A percentile compares a stretch with the other conserved stretches of the same genome.
These are phyloP conservation scores for Balansia obtecta DNA, from an alignment of 2,329 filamentous ascomycete species.

Conservation along the genomic window DNA sequence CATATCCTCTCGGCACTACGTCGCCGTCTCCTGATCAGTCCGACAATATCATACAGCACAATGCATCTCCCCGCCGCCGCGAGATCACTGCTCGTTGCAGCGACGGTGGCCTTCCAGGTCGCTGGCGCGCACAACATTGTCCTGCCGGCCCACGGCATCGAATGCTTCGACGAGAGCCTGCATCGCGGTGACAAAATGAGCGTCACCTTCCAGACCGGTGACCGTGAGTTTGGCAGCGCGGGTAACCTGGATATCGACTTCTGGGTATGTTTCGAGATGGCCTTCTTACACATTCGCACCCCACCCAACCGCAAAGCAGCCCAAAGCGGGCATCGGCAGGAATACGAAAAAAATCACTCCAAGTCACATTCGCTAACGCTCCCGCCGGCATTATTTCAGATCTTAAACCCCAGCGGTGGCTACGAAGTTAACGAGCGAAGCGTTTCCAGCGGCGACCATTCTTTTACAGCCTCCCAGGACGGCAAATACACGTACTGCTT, in stretches of 20 bases:
- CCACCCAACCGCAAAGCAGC: neutral
- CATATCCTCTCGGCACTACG: neutral
- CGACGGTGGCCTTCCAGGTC: conserved; percentile 35
- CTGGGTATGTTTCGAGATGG: conserved; percentile 55
- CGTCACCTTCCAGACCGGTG: conserved; percentile 94
- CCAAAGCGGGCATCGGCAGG: neutral
- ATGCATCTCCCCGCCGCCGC: conserved; percentile 25
- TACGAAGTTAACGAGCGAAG: conserved; percentile 71
- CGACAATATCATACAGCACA: conserved; percentile 9
- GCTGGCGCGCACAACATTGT: conserved; percentile 88
- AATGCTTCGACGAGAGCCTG: conserved; percentile 93
- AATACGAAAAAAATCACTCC: neutral
- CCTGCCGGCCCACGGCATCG: conserved; percentile 80
- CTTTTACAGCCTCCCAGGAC: conserved; percentile 73
- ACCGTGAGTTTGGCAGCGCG: conserved; percentile 86
- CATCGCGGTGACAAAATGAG: conserved; percentile 97
- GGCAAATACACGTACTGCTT: conserved; percentile 96
- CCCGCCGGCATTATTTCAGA: conserved; percentile 29
- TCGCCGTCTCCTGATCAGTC: neutral
- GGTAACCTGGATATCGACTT: conserved; percentile 96
- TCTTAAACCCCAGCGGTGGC: conserved; percentile 64
- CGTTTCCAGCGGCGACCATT: conserved; percentile 84
- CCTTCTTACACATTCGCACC: neutral
- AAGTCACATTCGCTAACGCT: neutral
- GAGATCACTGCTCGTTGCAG: conserved; percentile 27